A percentile compares a stretch with the other conserved stretches of the same genome.
phyloP scores from a whole-genome alignment of 176 grass and related monocot genomes.

The Hordeum marinum region DNA sequence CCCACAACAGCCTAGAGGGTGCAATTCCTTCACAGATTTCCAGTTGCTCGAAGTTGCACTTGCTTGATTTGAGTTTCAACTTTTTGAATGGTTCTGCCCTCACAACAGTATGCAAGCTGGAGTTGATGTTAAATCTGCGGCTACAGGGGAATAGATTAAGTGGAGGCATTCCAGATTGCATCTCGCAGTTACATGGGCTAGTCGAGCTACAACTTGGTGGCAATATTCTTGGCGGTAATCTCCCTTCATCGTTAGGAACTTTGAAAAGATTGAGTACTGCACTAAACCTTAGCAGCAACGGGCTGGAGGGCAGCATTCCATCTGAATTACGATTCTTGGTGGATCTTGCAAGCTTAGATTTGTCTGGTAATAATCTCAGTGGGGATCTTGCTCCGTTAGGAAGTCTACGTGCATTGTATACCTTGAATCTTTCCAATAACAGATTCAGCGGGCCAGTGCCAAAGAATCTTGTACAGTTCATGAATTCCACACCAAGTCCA shows the following conservation, averaged over 20 bases:
- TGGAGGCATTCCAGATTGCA: constrained; percentile 46
- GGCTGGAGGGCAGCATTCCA: no score
- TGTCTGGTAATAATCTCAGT: constrained; percentile 63
- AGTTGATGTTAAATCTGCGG: constrained; percentile 33
- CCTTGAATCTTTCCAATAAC: constrained; percentile 61
- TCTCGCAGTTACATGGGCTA: constrained; percentile 41
- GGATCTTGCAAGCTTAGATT: constrained; percentile 44
- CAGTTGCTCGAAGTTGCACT: constrained; percentile 43
- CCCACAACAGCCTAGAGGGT: constrained; percentile 57
- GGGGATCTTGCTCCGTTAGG: constrained; percentile 38
- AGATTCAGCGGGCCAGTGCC: constrained; percentile 47
- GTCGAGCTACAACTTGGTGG: constrained; percentile 70
- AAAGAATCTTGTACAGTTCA: constrained; percentile 36
- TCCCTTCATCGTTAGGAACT: constrained; percentile 55
- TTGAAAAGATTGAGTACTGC: constrained; percentile 41
- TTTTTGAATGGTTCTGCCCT: constrained; percentile 56
- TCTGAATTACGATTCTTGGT: background rate
- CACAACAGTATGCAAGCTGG: constrained; percentile 41
- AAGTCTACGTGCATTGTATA: constrained; percentile 36
- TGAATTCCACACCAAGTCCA: constrained; percentile 33
- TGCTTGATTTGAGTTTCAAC: constrained; percentile 82
- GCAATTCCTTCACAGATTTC: constrained; percentile 49
- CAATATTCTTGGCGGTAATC: constrained; percentile 58
- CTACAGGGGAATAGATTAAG: constrained; percentile 69
- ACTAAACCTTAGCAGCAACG: constrained; percentile 59